These are phyloP conservation scores for Spongospora subterranea DNA, from an alignment of 208 protist genomes.

Conservation along the genomic window DNA sequence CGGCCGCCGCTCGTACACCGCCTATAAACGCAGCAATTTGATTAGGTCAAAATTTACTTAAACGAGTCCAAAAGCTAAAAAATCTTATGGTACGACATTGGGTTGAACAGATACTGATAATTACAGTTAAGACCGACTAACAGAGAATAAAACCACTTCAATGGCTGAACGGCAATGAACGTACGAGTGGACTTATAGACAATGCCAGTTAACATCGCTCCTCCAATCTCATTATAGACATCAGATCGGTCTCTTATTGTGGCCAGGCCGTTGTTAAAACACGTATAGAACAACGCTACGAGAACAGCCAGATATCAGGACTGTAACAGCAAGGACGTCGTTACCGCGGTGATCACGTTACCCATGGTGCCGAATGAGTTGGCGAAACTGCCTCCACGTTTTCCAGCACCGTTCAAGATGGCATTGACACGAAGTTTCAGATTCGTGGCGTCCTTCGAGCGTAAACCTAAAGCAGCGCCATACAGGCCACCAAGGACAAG, in stretches of 20 bases:
- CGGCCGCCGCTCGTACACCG: neutral
- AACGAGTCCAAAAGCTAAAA: too few relatives aligned
- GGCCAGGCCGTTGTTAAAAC: neutral
- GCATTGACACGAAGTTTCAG: constrained; percentile 24
- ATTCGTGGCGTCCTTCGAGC: constrained; percentile 35
- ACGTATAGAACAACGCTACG: constrained; percentile 51
- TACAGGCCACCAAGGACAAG: neutral
- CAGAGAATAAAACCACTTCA: too few relatives aligned
- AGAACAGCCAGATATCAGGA: neutral
- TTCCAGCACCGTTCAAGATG: constrained; percentile 27
- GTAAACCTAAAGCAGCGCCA: neutral
- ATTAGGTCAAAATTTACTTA: too few relatives aligned
- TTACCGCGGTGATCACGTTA: too few relatives aligned
- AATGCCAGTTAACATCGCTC: constrained; percentile 27
- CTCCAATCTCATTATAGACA: constrained; percentile 44
- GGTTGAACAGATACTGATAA: too few relatives aligned
- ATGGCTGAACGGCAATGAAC: too few relatives aligned
- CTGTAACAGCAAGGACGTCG: neutral
- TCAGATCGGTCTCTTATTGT: neutral
- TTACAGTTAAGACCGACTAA: too few relatives aligned
- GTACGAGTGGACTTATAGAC: constrained; percentile 16
- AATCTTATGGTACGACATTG: too few relatives aligned
- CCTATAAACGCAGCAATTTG: neutral
- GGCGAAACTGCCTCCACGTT: neutral
- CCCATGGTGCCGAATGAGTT: constrained; percentile 34